Evolutionary conservation across 192 early-diverging fungal genomes (phyloP).

Genomic region (Coemansia guatemalensis): DNA sequence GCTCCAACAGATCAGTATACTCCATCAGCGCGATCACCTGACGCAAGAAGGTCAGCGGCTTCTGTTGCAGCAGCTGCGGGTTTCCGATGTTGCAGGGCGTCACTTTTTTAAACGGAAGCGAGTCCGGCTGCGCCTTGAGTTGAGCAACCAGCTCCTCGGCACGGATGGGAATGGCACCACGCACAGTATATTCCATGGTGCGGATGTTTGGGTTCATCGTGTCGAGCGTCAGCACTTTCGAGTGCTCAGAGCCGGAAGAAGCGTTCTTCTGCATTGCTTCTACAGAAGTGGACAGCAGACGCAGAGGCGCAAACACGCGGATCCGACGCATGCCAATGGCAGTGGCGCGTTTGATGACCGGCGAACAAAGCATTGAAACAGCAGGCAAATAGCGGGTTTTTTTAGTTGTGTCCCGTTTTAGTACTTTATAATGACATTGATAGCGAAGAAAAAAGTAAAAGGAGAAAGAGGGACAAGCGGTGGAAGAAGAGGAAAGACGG

Average conservation of each 20-base stretch:
- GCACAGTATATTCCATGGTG: conserved; percentile 91
- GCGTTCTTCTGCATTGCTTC: conserved; percentile 9
- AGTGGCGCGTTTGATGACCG: conserved; percentile 13
- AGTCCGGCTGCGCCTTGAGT: conserved; percentile 42
- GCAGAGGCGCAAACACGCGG: conserved; percentile 1
- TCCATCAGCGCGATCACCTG: conserved; percentile 90
- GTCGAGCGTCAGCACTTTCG: conserved; percentile 69
- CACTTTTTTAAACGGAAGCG: conserved; percentile 70
- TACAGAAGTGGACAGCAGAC: conserved; percentile 31
- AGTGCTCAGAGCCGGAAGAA: neutral
- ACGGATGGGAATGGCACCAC: conserved; percentile 91
- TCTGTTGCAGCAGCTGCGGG: conserved; percentile 86
- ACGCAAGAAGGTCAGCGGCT: conserved; percentile 95
- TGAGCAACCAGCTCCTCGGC: conserved; percentile 77
- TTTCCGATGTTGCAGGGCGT: conserved; percentile 90
- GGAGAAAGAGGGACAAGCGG: conserved; percentile 4
- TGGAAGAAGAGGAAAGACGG: neutral
- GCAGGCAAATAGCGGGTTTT: neutral
- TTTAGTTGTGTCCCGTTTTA: neutral
- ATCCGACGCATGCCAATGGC: conserved; percentile 5
- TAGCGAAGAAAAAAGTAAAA: conserved; percentile 1
- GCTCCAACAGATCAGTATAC: conserved; percentile 77
- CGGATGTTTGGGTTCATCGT: conserved; percentile 71
- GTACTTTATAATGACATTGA: neutral
- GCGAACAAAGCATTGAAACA: conserved; percentile 14